A percentile compares a stretch with the other conserved stretches of the same genome.
Conservation (phyloP, 2,329 filamentous ascomycete genomes). For the Calonectria leucothoes region DNA sequence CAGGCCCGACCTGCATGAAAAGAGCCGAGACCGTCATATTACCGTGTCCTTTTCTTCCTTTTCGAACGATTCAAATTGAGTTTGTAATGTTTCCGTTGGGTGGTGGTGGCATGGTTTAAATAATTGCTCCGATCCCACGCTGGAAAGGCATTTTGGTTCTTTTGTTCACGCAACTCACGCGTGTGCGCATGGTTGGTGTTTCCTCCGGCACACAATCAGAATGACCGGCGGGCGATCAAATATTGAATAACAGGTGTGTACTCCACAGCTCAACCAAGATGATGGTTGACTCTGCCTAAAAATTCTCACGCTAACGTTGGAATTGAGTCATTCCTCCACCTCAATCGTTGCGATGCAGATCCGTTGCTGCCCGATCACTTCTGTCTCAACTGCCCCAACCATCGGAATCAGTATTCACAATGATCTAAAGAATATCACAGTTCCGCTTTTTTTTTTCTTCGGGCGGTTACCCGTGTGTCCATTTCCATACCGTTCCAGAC, state of each 20-base stretch:
- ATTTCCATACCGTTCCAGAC: neutral
- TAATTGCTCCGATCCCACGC: neutral
- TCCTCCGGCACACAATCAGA: neutral
- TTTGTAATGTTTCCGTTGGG: neutral
- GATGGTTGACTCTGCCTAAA: neutral
- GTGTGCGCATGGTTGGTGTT: neutral
- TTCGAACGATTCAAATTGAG: neutral
- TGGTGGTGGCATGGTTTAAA: neutral
- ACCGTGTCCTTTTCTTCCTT: neutral
- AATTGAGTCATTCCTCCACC: neutral
- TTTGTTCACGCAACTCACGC: neutral
- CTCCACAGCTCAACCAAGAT: neutral
- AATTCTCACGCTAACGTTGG: neutral
- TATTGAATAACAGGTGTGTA: neutral
- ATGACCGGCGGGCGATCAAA: neutral
- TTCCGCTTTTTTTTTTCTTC: neutral
- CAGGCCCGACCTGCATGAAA: neutral
- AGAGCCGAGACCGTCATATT: neutral
- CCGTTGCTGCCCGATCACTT: neutral
- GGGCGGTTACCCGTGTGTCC: neutral
- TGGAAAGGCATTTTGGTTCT: neutral
- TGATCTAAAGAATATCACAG: neutral
- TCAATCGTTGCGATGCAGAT: neutral
- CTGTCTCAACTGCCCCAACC: neutral
- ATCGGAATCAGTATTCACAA: neutral